Conservation (phyloP, 768 basidiomycete species). For the Russula emetica region DNA sequence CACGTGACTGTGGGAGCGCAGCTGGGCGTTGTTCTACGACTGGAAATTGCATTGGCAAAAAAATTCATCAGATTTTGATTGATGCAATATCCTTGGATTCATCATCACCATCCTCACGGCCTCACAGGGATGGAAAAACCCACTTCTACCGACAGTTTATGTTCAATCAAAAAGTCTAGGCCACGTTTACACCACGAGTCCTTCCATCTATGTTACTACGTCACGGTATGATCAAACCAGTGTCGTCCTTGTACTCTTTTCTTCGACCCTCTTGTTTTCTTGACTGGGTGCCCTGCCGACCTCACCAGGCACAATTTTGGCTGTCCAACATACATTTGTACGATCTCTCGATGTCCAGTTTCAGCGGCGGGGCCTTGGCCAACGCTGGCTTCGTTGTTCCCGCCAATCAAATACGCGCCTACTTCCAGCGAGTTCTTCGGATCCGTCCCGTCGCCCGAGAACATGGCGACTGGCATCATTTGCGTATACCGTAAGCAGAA, state of each 20-base stretch:
- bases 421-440: too few species aligned
- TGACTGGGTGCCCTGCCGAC: conserved; percentile 1
- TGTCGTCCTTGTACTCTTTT: not conserved
- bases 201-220: not conserved
- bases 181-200: not conserved
- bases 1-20: not conserved
- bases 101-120: too few species aligned
- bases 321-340: not conserved
- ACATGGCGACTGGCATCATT: not conserved
- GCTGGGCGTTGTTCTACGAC: too few species aligned
- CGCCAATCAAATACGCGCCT: not conserved
- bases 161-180: not conserved
- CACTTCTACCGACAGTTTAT: too few species aligned
- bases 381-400: not conserved
- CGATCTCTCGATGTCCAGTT: not conserved
- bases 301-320: conserved; percentile 20
- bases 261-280: conserved; percentile 3
- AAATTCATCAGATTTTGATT: too few species aligned
- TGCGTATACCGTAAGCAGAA: not conserved
- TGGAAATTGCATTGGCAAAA: too few species aligned
- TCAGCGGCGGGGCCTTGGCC: not conserved
- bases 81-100: too few species aligned
- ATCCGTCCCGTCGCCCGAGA: not conserved
- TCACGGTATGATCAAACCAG: not conserved
- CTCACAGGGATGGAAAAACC: too few species aligned